phyloP scores from a whole-genome alignment of 2,329 filamentous ascomycete species.

The Cyphellophora europaea region DNA sequence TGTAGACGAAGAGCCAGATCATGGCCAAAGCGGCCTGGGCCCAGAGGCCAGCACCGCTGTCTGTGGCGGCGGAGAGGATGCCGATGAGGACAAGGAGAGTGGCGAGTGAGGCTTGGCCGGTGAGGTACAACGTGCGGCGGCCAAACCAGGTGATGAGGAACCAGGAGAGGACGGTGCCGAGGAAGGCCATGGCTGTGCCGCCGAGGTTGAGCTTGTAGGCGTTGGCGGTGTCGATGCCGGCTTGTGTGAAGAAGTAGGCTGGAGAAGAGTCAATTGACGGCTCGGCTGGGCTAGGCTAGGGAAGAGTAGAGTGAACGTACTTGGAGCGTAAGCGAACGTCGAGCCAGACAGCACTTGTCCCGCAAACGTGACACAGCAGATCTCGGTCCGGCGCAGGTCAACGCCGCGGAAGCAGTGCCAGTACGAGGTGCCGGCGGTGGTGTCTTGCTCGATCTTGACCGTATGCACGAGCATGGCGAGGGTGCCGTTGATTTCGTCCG shows the following conservation, averaged over 20 bases:
- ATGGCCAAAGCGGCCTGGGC: constrained; percentile 26
- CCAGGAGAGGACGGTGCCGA: constrained; percentile 44
- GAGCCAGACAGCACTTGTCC: constrained; percentile 56
- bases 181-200: constrained; percentile 31
- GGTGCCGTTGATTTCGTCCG: constrained; percentile 30
- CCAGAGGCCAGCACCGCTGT: constrained; percentile 23
- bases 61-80: constrained; percentile 21
- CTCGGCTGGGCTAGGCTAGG: no score
- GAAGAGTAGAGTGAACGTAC: no score
- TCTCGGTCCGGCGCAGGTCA: constrained; percentile 71
- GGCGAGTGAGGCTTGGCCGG: constrained; percentile 48
- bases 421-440: constrained; percentile 41
- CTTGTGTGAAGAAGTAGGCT: constrained; percentile 44
- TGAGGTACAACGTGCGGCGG: constrained; percentile 20
- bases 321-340: no score
- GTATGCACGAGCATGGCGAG: constrained; percentile 31
- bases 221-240: constrained; percentile 24
- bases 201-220: constrained; percentile 40
- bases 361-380: constrained; percentile 55
- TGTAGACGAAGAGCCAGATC: constrained; percentile 46
- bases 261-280: constrained; percentile 55
- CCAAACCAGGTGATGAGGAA: constrained; percentile 24
- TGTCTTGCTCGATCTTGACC: constrained; percentile 20
- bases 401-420: constrained; percentile 74
- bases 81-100: constrained; percentile 23